Evolutionary conservation across 495 filamentous ascomycete species (phyloP), one percentile per base, ranked within the genome.

Genomic region (Immersiella caudata): DNA sequence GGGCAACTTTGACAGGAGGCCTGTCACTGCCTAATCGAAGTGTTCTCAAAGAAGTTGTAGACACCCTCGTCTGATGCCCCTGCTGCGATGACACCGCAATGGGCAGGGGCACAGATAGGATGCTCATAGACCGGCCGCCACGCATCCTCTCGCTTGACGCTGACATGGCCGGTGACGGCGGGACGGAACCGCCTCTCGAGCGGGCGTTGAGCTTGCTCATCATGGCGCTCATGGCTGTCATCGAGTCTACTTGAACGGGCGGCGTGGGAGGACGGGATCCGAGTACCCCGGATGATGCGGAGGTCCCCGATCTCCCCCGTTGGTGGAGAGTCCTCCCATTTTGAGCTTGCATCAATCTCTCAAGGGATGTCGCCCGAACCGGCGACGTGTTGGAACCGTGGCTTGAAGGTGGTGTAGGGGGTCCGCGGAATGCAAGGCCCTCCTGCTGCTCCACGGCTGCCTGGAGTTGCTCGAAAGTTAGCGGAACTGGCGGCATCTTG

Each of bases 381-480:
- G 33, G 33, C 1, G 71, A 68, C 16, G 66, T 68, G 63, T 70
- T 74, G 0, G 71, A 74, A 5, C 69, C 71, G 11, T 68, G 65
- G 25, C 76, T 78, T 0, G 75, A 76, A 4, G 78, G 76, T 12
- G 78, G 79, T 18, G 73, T 76, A 1, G 75, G 76, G 18, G 75
- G 75, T 24, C 72, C 51, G 18, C 40, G 9, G 12, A 46, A 18
- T 21, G 26, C 20, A 9, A 26, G 60, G 0, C n/a, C 64, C 68
- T 70, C 68, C 22, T 54, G 74, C 69, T 71, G 74, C 65, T 56
- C 75, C 65, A 71, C 68, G 58, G 63, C 68, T 33, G 68, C 73
- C 62, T 61, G 67, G 26, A 81, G 56, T 26, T 81, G 76, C 29
- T 79, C 79, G 57, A 81, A 78, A 1, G 68, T 74, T 68, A 78